Evolutionary conservation across 2,329 filamentous ascomycete species (phyloP), one percentile per base, ranked within the genome.

Genomic region (Raffaelea ambrosiae): DNA sequence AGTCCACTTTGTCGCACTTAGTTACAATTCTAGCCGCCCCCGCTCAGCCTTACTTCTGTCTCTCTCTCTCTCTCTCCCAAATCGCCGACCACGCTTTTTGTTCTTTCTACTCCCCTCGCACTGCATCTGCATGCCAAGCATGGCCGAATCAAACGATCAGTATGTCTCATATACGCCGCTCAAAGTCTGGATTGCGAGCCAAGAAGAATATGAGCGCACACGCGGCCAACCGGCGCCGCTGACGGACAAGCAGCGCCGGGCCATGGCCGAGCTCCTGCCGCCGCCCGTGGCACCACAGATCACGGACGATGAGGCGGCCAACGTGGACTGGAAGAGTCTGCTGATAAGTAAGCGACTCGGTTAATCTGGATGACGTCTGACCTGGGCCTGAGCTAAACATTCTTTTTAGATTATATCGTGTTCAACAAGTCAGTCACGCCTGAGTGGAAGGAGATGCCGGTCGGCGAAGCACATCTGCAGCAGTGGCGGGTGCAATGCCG

Each of bases 311-410:
- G 52, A 21, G 21, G 44, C 23, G 26, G 40, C 19, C n/a, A 53
- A 60, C 0, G 51, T 43, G 1, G 66, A 73, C 57, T 72, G 66
- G 62, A 45, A 72, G 29, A 63, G 66, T n/a, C 20, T 62, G 5
- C 53, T 73, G 13, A 56, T 59, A 7, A 29, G 13, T 7, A 29
- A 29, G 26, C 26, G 26, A 29, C 26, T 13, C 7, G 26, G 26
- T 13, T 29, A 13, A 7, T 13, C 26, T 29, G 7, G 26, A 7
- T 29, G 26, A 29, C 26, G n/a, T n/a, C n/a, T n/a, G n/a, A n/a
- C n/a, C n/a, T n/a, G n/a, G n/a, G n/a, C n/a, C n/a, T n/a, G n/a
- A n/a, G n/a, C n/a, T n/a, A n/a, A n/a, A n/a, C n/a, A n/a, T n/a
- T n/a, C n/a, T 13, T 7, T 29, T 29, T 13, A 29, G 26, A 29